Evolutionary conservation across 768 basidiomycete species (phyloP), one percentile per base, ranked within the genome.

Genomic region (Kwoniella dejecticola): DNA sequence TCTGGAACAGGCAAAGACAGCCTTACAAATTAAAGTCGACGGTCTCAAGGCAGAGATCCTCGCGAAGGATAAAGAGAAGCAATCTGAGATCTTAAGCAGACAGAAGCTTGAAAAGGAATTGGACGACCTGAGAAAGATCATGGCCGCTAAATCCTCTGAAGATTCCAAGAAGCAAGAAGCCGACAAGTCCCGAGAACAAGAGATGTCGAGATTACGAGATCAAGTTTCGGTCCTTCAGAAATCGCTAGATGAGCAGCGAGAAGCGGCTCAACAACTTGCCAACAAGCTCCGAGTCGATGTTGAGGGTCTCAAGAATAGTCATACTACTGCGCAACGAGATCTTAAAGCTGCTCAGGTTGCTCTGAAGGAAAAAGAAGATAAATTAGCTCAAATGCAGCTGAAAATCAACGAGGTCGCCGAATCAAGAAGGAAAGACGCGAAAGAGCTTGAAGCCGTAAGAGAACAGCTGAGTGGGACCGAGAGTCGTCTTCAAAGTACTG

Each of bases 91-190:
- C 2, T 44, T 52, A 4, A 52, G 57, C 19, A 53, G 73, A 12
- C 80, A 80, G 26, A 89, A 87, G 70, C 81, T 95, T 2, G 87
- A 90, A 70, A 84, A 83, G 40, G 94, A 96, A 77, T 81, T 96
- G 11, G 93, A 95, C 69, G 88, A 90, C 63, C 82, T 98, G 7
- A 87, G 93, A 6, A 81, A 84, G n/a, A 80, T 89, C 13, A 85
- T 96, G 81, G 87, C 88, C 46, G 89, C 89, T 1, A 96, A 92
- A 77, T 84, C 87, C 0, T 87, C 86, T 24, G 93, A 97, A 76
- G 93, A 92, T 70, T 88, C 85, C 8, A 87, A 88, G 29, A 85
- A 90, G 17, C 84, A 83, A 31, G 90, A 96, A 73, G 91, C 87
- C 0, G 90, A 92, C 76, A 88, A 87, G 78, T 88, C 89, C 79